Evolutionary conservation across 768 basidiomycete species (phyloP), one percentile per base, ranked within the genome.

Genomic region (Leccinum obscurum): DNA sequence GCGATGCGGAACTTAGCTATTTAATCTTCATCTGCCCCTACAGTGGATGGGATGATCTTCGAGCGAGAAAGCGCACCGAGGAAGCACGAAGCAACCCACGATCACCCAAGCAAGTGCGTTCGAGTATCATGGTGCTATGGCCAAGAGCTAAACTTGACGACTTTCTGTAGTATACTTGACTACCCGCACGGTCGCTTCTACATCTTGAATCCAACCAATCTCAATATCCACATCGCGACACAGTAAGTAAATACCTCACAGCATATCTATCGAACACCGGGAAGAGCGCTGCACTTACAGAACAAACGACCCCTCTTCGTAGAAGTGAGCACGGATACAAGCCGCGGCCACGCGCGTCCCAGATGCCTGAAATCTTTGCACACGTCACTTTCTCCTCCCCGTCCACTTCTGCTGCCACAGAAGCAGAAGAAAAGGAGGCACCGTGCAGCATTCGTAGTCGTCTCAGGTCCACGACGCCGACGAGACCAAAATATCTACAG

Each of bases 231-330:
- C 35, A 5, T 35, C 8, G 41, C 55, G 1, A 41, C 2, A 52
- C 70, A 72, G 70, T 68, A 53, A 13, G 70, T 46, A 8, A 13
- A 26, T 6, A 9, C 9, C 44, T 44, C 20, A 17, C n/a, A 22
- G 4, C 8, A 6, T 0, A 1, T 30, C 8, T 1, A 44, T 9
- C 15, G 26, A n/a, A 17, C 5, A 6, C 37, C 17, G 1, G 7
- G 51, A 53, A 20, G 34, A 26, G n/a, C n/a, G 6, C 4, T 69
- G 66, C 44, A 2, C 17, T 3, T 70, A 57, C 59, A 44, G 24
- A 14, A 69, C 69, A 1, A 24, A 52, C 4, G 69, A 71, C 44
- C 62, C 49, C 0, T 61, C 67, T 3, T 26, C 59, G 67, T 1
- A 60, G n/a, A 17, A 51, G 11, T 4, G 9, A 0, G 1, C 69